Percentiles rank a stretch among this genome's conserved stretches.
Conservation (phyloP, 805 yeast genomes). For the Danielozyma ontarioensis region DNA sequence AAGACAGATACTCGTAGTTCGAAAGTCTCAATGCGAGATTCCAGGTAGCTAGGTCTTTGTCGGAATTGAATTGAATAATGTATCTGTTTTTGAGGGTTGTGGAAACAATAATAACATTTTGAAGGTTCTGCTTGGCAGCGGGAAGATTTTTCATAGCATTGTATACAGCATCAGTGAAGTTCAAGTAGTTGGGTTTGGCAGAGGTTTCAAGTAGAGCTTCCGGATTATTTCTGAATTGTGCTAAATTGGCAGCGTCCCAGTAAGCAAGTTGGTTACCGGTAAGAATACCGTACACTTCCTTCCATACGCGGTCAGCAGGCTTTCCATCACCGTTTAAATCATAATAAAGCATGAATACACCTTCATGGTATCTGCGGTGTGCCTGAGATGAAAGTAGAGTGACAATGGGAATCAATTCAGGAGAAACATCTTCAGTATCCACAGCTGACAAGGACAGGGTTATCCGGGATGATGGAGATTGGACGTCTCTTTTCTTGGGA, state of each 20-base stretch:
- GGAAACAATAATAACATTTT: constrained; percentile 79
- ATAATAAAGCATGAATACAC: constrained; percentile 66
- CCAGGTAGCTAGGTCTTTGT: constrained; percentile 68
- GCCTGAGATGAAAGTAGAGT: constrained; percentile 69
- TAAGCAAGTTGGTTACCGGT: constrained; percentile 88
- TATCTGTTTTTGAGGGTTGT: constrained; percentile 89
- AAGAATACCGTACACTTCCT: constrained; percentile 86
- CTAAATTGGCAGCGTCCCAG: constrained; percentile 77
- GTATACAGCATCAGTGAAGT: constrained; percentile 85
- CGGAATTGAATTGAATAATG: constrained; percentile 69
- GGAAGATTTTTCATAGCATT: constrained; percentile 67
- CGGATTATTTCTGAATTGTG: constrained; percentile 48
- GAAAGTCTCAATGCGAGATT: constrained; percentile 77
- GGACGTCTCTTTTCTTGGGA: constrained; percentile 5
- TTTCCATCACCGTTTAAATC: constrained; percentile 81
- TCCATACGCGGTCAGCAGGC: constrained; percentile 82
- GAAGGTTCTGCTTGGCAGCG: constrained; percentile 55
- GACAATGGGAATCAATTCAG: constrained; percentile 63
- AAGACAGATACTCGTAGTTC: constrained; percentile 69
- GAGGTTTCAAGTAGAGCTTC: constrained; percentile 52
- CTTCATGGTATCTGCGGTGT: constrained; percentile 72
- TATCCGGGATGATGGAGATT: constrained; percentile 1
- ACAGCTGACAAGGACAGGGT: neutral
- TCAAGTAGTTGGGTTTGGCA: constrained; percentile 79
- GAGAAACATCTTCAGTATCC: constrained; percentile 28